These are phyloP conservation scores for Lipomyces lipofer DNA, from an alignment of 805 yeast species.

Conservation along the genomic window DNA sequence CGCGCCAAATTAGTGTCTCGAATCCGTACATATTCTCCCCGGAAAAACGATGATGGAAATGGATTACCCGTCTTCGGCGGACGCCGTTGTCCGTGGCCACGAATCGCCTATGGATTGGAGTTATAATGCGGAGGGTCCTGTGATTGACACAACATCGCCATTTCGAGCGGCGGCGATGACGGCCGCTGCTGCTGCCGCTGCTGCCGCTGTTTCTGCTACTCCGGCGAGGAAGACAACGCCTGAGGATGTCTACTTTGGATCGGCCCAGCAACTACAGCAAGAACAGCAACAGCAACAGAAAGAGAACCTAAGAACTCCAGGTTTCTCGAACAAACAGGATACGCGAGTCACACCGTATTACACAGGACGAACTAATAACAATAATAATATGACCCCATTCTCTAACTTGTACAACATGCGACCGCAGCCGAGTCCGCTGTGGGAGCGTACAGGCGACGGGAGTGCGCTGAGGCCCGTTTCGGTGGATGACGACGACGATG, in stretches of 20 bases:
- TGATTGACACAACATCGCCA: constrained; percentile 10
- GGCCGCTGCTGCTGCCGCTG: constrained; percentile 6
- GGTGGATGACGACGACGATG: constrained; percentile 13
- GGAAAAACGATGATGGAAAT: constrained; percentile 13
- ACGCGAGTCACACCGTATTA: constrained; percentile 7
- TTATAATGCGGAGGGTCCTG: constrained; percentile 21
- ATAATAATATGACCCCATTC: neutral
- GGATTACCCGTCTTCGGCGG: constrained; percentile 14
- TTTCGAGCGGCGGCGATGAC: constrained; percentile 4
- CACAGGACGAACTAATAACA: neutral
- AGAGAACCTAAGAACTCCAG: too few species aligned
- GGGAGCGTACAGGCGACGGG: neutral
- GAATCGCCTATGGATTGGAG: constrained; percentile 29
- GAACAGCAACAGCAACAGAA: neutral
- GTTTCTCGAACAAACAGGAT: too few species aligned
- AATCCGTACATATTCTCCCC: too few species aligned
- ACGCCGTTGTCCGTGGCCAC: constrained; percentile 11
- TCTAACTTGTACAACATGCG: neutral
- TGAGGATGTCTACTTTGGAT: too few species aligned
- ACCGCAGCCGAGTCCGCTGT: neutral
- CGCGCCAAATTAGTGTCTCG: too few species aligned
- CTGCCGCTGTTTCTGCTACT: constrained; percentile 7
- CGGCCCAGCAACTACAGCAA: constrained; percentile 1
- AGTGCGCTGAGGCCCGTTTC: neutral
- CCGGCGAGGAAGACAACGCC: too few species aligned